Percentiles rank a stretch among this genome's conserved stretches.
These are phyloP conservation scores for Cyclotella distinguenda DNA, from an alignment of 108 stramenopile species.

Conservation along the genomic window DNA sequence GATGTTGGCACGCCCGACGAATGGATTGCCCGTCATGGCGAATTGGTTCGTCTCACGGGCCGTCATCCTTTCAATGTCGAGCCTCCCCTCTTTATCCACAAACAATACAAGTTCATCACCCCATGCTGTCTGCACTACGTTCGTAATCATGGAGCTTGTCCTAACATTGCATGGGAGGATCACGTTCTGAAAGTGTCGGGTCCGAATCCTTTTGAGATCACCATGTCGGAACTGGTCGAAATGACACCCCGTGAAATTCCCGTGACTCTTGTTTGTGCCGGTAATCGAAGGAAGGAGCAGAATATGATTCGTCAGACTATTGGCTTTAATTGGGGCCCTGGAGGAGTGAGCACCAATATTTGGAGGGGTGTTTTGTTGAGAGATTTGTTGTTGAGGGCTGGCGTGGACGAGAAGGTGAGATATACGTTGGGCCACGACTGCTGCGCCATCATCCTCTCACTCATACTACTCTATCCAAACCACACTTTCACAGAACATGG, in stretches of 20 bases:
- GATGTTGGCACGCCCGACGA: constrained; percentile 87
- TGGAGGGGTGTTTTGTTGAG: constrained; percentile 93
- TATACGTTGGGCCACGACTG: neutral
- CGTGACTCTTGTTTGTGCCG: constrained; percentile 96
- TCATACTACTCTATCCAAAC: neutral
- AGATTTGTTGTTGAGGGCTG: constrained; percentile 81
- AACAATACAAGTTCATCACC: constrained; percentile 80
- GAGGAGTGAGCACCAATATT: constrained; percentile 90
- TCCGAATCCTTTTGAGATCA: constrained; percentile 55
- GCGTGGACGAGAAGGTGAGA: constrained; percentile 66
- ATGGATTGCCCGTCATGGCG: constrained; percentile 87
- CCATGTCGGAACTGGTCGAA: constrained; percentile 77
- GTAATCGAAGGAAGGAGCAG: constrained; percentile 98
- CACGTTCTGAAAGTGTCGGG: constrained; percentile 66
- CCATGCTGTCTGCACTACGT: constrained; percentile 81
- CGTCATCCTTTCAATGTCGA: constrained; percentile 98
- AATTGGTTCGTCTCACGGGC: constrained; percentile 92
- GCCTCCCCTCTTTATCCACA: constrained; percentile 78
- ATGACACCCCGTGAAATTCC: constrained; percentile 81
- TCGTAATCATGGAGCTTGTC: constrained; percentile 90
- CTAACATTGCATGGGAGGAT: constrained; percentile 76
- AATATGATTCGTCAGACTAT: constrained; percentile 97
- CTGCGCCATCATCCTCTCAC: neutral
- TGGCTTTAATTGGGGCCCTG: constrained; percentile 97
- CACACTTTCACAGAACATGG: constrained; percentile 44